Evolutionary conservation across 495 filamentous ascomycete species (phyloP), one percentile per base, ranked within the genome.

Genomic region (Podospora comata): DNA sequence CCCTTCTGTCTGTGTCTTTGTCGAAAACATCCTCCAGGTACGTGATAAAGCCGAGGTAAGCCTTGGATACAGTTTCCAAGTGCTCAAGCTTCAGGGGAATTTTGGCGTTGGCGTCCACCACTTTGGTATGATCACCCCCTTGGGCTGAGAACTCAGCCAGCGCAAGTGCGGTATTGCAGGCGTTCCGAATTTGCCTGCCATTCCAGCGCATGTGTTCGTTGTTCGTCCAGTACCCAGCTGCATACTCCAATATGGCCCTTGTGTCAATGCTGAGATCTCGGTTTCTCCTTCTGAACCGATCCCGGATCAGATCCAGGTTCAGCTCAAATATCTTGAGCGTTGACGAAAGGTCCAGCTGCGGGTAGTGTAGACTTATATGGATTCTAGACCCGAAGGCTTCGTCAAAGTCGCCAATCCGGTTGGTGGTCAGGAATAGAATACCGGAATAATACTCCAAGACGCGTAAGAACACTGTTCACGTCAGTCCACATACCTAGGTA

Each of bases 371-470:
- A 15, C 73, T 68, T 1, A 86, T 69, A 48, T 86, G 83, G n/a
- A 87, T 82, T 0, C 86, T 77, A 0, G 82, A 85, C 65, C 80
- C 79, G 71, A 87, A 84, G 1, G 85, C 85, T 39, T 85, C 80
- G 67, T 88, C 85, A 64, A 88, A 83, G 0, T 74, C 79, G 0
- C 75, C 79, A 3, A 87, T 77, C 5, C 85, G 75, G 70, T 87
- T 88, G 0, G 84, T 86, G 0, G 86, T 86, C 1, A 88, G 72
- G 70, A 88, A 86, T 0, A 88, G 76, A 23, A 88, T 85, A 4
- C 86, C 86, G 0, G 78, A 65, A 63, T 88, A 90, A 68, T 86
- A 88, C 62, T 88, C 87, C 0, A 89, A 75, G 0, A 79, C 77
- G 3, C 81, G 81, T 1, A 84, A 76, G 73, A 85, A 85, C 23